Evolutionary conservation across 768 basidiomycete genomes (phyloP), one percentile per base, ranked within the genome.

Genomic region (Tulasnella sp.): DNA sequence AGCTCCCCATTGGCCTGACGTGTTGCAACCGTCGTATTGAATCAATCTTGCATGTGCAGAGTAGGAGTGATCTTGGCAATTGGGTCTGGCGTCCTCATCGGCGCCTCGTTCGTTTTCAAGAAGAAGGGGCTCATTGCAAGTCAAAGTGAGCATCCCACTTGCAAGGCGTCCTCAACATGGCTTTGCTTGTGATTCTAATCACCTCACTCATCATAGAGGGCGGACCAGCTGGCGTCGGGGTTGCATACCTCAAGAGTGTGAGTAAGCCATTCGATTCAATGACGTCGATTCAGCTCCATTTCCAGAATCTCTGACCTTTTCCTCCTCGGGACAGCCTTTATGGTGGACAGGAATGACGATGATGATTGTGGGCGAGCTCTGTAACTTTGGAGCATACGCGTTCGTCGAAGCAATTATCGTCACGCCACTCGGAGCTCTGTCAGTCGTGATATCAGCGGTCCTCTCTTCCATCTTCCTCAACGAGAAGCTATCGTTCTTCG

Each of bases 341-440:
- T 96, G 93, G 95, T 97, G 93, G 95, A 74, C 75, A 30, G 92
- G 93, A 64, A 94, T 95, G 93, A 86, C 69, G 51, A 85, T 92
- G 82, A 94, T 96, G 92, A 92, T 95, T 66, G 58, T 88, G 38
- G 43, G 55, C 11, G 87, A 88, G 73, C 67, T 89, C 48, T 89
- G 88, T 78, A 89, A 64, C 48, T 64, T 64, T 34, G 58, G 48
- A 29, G 84, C 85, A 48, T 92, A 94, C 68, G 88, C 92, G 4
- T 93, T 94, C 69, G 85, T 88, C 24, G 85, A 91, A 69, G 91
- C 91, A 26, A 85, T 98, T 65, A 82, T 97, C 62, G 96, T 98
- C 62, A 98, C 95, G 34, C 96, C 95, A 2, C 81, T 99, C 66
- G 95, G 95, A 42, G 93, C 94, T 5, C 80, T 99, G 56, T 93